phyloP scores from a whole-genome alignment of 257 asterid species.

The Agastache rugosa region DNA sequence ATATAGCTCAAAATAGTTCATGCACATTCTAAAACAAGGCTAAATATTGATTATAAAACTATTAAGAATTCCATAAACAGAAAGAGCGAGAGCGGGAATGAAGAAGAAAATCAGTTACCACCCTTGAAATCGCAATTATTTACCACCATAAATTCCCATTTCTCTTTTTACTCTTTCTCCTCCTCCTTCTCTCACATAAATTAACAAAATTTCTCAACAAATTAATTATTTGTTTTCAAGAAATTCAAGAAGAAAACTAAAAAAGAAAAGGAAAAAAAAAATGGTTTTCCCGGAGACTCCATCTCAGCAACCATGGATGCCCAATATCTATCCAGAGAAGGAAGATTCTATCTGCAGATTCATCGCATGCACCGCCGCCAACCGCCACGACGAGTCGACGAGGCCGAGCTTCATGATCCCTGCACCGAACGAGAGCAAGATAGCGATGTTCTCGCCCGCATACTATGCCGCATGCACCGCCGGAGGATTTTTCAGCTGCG shows the following conservation, averaged over 20 bases:
- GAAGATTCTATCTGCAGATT: neutral
- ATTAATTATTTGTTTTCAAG: neutral
- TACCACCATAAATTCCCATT: slow-evolving; percentile 29
- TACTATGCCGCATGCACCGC: slow-evolving; percentile 73
- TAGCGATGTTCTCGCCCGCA: slow-evolving; percentile 66
- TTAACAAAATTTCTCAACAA: neutral
- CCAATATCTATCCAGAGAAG: slow-evolving; percentile 28
- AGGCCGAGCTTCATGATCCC: slow-evolving; percentile 51
- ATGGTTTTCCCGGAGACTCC: slow-evolving; percentile 50
- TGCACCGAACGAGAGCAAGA: slow-evolving; percentile 64
- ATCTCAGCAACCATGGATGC: slow-evolving; percentile 48
- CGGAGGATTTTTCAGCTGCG: slow-evolving; percentile 76
- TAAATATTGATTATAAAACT: too few relatives aligned
- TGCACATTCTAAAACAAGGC: neutral
- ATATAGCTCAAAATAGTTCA: too few relatives aligned
- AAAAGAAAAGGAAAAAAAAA: neutral
- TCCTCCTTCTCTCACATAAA: slow-evolving; percentile 14
- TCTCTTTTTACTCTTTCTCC: neutral
- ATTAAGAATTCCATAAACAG: neutral
- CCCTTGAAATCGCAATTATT: slow-evolving; percentile 32
- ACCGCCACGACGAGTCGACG: slow-evolving; percentile 11
- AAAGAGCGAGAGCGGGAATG: slow-evolving; percentile 32
- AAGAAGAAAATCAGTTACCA: slow-evolving; percentile 28
- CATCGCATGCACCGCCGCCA: slow-evolving; percentile 19
- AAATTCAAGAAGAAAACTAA: neutral